Conservation (phyloP, 129 eudicot species). For the Heracleum sosnowskyi region DNA sequence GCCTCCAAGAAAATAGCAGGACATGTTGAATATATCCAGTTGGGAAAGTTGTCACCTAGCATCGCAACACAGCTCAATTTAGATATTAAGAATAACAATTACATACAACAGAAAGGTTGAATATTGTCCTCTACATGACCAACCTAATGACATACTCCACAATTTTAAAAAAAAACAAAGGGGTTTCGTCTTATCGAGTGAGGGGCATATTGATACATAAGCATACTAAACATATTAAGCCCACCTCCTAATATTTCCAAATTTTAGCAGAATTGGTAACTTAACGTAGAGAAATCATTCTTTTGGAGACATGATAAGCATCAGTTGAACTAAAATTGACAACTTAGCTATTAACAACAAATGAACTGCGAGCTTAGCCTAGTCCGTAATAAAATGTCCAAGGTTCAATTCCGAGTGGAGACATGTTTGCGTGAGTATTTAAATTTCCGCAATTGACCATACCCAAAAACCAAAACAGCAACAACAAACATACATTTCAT, state of each 20-base stretch:
- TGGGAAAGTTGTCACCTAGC: not conserved
- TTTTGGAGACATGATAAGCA: not conserved
- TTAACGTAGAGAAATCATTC: no score
- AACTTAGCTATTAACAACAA: not conserved
- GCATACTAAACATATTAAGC: no score
- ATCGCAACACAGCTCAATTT: not conserved
- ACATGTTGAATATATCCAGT: not conserved
- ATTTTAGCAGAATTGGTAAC: not conserved
- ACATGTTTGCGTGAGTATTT: not conserved
- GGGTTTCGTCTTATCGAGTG: no score
- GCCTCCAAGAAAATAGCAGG: no score
- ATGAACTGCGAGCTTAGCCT: not conserved
- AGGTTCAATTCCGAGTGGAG: not conserved
- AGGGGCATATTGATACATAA: no score
- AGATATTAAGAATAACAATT: no score
- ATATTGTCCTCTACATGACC: no score
- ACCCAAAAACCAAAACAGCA: not conserved
- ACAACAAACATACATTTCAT: not conserved
- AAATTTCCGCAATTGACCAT: not conserved
- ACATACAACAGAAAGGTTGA: not conserved
- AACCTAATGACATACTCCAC: not conserved
- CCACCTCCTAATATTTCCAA: not conserved
- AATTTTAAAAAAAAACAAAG: no score
- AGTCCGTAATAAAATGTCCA: no score
- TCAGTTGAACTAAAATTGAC: no score